Base-by-base conservation (phyloP, 768 basidiomycete species). In the Trichaptum fuscoviolaceum region DNA sequence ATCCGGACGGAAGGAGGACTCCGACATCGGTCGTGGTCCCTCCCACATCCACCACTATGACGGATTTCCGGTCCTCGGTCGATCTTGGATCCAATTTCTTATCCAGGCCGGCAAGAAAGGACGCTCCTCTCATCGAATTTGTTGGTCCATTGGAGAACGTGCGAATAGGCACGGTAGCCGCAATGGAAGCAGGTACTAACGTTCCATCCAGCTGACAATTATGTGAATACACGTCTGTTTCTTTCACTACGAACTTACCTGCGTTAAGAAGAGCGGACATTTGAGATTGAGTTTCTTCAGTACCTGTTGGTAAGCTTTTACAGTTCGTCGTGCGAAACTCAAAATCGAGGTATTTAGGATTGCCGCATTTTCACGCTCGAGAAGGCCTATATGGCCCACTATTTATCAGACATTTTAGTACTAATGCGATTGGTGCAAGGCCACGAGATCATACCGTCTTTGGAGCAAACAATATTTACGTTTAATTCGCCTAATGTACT, bases 91-190 rank as follows among this genome's bases (percentile, higher is more conserved):
- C 59, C 65, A 74, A 67, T 68, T 71, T 67, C 9, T 73, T 74
- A 68, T 77, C 77, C 58, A 79, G 73, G 9, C 80, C 81, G 1
- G 87, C 82, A 6, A 89, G 77, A 72, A 84, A 88, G 4, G 83
- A 84, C 6, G 87, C 88, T 9, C 87, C 88, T 63, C 88, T 78
- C 87, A 89, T 90, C 0, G 86, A 87, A 72, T 89, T 89, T 0
- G 88, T 90, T 7, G 87, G 84, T 2, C 85, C 86, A 58, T 81
- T 83, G 24, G 81, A 82, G 71, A 83, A 90, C 0, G 88, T 90
- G 64, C 84, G 80, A 70, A 90, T 85, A 1, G 88, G 88, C 52
- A 89, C 77, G 30, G 77, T 76, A 0, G 82, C 83, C 0, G 87
- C 88, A 58, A 82, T 75, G 0, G 76, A 72, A 6, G 82, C 84